Evolutionary conservation across 2,329 filamentous ascomycete species (phyloP).

Genomic region (Blastomyces gilchristii): DNA sequence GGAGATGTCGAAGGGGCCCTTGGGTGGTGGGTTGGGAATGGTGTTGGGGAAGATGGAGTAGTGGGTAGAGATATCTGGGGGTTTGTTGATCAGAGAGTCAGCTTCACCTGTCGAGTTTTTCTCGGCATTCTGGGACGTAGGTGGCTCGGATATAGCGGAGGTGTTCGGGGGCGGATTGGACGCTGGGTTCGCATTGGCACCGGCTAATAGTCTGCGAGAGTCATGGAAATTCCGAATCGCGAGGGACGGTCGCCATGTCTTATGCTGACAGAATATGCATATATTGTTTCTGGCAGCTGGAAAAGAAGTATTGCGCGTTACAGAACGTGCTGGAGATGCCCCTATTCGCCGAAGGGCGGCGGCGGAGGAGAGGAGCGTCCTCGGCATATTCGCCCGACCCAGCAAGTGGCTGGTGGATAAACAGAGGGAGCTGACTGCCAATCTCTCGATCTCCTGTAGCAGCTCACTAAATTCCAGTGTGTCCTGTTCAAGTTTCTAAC

Average conservation of each 20-base stretch:
- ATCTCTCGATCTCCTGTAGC: not conserved
- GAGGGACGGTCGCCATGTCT: not conserved
- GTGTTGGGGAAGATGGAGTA: conserved; percentile 83
- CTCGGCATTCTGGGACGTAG: not conserved
- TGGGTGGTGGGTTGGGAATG: conserved; percentile 64
- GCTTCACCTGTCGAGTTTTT: not conserved
- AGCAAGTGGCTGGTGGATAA: not conserved
- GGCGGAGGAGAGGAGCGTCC: not conserved
- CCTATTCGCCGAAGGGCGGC: conserved; percentile 1
- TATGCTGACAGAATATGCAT: conserved; percentile 8
- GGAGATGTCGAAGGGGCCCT: conserved; percentile 65
- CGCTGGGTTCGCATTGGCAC: conserved; percentile 3
- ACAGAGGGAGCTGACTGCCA: not conserved
- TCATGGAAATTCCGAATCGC: not conserved
- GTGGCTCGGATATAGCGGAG: conserved; percentile 2
- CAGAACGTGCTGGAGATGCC: not conserved
- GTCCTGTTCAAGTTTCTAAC: too few relatives aligned
- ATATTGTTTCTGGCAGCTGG: not conserved
- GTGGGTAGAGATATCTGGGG: conserved; percentile 47
- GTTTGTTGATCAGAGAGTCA: conserved; percentile 10
- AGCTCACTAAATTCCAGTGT: not conserved
- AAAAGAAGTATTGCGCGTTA: not conserved
- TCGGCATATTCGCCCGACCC: not conserved
- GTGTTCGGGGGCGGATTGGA: conserved; percentile 8
- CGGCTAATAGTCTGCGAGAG: not conserved